Evolutionary conservation across 2,329 filamentous ascomycete genomes (phyloP).

Genomic region (Herpotrichia juniperi): DNA sequence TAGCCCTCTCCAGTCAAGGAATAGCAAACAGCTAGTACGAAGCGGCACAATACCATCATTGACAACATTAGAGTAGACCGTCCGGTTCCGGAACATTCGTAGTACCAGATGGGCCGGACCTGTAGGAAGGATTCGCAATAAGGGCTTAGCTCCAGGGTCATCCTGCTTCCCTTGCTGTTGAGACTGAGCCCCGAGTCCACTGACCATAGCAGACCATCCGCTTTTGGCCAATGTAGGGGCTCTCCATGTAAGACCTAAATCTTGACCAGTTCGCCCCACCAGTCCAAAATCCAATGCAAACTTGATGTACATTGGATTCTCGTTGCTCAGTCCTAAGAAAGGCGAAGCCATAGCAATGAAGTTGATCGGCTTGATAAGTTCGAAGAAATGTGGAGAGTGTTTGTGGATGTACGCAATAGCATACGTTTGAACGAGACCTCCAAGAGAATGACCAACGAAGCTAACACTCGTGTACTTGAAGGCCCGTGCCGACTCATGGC

Average conservation of each 20-base stretch:
- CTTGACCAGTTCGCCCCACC: slow-evolving; percentile 93
- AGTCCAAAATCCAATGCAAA: slow-evolving; percentile 96
- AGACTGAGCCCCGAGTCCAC: slow-evolving; percentile 72
- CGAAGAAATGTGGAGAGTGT: slow-evolving; percentile 89
- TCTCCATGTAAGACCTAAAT: slow-evolving; percentile 92
- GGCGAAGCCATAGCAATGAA: slow-evolving; percentile 89
- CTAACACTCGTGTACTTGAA: slow-evolving; percentile 95
- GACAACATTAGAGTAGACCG: slow-evolving; percentile 94
- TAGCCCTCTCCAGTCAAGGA: slow-evolving; percentile 94
- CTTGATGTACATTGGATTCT: slow-evolving; percentile 96
- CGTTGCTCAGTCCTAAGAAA: slow-evolving; percentile 90
- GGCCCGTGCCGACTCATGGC: slow-evolving; percentile 58
- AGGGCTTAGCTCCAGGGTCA: slow-evolving; percentile 85
- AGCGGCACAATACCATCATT: slow-evolving; percentile 97
- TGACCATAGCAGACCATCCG: slow-evolving; percentile 87
- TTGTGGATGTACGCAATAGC: slow-evolving; percentile 97
- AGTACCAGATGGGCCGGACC: slow-evolving; percentile 88
- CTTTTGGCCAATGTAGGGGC: slow-evolving; percentile 83
- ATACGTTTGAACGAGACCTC: slow-evolving; percentile 89
- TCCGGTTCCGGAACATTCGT: slow-evolving; percentile 86
- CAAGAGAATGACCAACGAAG: slow-evolving; percentile 90
- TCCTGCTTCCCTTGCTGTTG: slow-evolving; percentile 57
- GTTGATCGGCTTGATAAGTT: slow-evolving; percentile 83
- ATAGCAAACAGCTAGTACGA: slow-evolving; percentile 92
- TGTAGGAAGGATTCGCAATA: slow-evolving; percentile 86